Conservation (phyloP, 2,329 filamentous ascomycete species). For the Epichloe festucae region DNA sequence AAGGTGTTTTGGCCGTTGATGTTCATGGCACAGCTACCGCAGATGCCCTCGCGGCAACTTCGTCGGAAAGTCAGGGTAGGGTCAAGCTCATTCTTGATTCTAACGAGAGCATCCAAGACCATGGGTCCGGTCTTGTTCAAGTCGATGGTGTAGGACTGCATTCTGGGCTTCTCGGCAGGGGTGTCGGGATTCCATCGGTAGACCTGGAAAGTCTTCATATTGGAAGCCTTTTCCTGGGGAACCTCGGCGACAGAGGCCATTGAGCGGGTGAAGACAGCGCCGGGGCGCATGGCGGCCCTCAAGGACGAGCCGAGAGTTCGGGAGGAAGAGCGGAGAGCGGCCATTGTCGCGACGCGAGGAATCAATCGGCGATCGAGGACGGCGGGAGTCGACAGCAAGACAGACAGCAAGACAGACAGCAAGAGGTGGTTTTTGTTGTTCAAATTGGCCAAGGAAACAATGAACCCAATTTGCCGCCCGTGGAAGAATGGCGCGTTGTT, state of each 20-base stretch:
- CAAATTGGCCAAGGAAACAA: background rate
- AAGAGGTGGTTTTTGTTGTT: background rate
- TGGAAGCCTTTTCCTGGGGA: constrained; percentile 48
- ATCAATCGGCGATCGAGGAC: background rate
- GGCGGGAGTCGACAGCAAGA: background rate
- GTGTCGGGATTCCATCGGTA: constrained; percentile 97
- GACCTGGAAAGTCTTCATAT: constrained; percentile 91
- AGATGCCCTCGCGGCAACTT: constrained; percentile 96
- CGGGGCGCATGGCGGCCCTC: constrained; percentile 25
- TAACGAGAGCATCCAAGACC: constrained; percentile 91
- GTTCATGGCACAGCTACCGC: constrained; percentile 98
- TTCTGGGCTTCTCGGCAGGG: constrained; percentile 81
- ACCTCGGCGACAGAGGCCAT: constrained; percentile 47
- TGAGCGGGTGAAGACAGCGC: constrained; percentile 33
- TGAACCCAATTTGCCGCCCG: background rate
- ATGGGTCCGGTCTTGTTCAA: constrained; percentile 98
- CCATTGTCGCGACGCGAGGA: constrained; percentile 30
- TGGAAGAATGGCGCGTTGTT: constrained; percentile 1
- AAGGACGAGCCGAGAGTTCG: constrained; percentile 37
- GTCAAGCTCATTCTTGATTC: constrained; percentile 98
- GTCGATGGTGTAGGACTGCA: constrained; percentile 92
- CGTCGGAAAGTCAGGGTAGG: constrained; percentile 91
- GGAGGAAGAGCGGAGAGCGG: constrained; percentile 46
- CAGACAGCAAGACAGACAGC: background rate
- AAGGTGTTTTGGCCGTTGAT: constrained; percentile 98